These are phyloP conservation scores for Colletotrichum sp. DNA, from an alignment of 2,329 filamentous ascomycete species.

Conservation along the genomic window DNA sequence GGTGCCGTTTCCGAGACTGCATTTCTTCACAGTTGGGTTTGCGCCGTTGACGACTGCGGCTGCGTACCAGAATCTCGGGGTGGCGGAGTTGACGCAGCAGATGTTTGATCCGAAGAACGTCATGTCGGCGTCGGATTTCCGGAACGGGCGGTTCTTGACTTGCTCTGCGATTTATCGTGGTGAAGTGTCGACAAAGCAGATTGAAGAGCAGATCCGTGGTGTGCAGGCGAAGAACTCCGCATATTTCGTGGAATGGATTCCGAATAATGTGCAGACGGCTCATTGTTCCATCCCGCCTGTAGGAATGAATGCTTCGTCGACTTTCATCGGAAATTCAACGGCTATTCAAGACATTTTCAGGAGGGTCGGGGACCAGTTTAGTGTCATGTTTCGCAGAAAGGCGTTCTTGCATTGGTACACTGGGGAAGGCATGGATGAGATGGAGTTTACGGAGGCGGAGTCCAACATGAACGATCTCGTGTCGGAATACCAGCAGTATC, in stretches of 20 bases:
- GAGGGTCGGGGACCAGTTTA: constrained; percentile 99
- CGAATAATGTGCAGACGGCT: constrained; percentile 99
- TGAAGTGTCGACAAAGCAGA: constrained; percentile 99
- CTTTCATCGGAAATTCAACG: constrained; percentile 98
- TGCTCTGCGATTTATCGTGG: constrained; percentile 99
- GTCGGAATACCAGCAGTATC: constrained; percentile 99
- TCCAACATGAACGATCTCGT: constrained; percentile 99
- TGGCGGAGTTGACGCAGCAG: constrained; percentile 98
- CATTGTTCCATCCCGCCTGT: constrained; percentile 98
- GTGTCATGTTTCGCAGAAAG: constrained; percentile 99
- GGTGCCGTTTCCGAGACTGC: constrained; percentile 99
- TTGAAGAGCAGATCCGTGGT: constrained; percentile 99
- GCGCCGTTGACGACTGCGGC: constrained; percentile 86
- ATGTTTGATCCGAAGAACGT: constrained; percentile 99
- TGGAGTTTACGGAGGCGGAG: constrained; percentile 99
- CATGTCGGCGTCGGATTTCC: constrained; percentile 99
- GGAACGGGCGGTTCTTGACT: constrained; percentile 98
- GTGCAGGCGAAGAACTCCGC: constrained; percentile 99
- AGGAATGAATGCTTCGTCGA: constrained; percentile 98
- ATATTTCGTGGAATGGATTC: constrained; percentile 99
- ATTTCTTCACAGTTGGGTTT: constrained; percentile 99
- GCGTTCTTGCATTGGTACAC: constrained; percentile 99
- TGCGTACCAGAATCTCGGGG: constrained; percentile 93
- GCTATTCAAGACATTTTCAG: constrained; percentile 99
- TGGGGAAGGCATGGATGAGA: constrained; percentile 99